phyloP scores from a whole-genome alignment of 2,329 filamentous ascomycete species.

The Ophiostoma triangulosporum region DNA sequence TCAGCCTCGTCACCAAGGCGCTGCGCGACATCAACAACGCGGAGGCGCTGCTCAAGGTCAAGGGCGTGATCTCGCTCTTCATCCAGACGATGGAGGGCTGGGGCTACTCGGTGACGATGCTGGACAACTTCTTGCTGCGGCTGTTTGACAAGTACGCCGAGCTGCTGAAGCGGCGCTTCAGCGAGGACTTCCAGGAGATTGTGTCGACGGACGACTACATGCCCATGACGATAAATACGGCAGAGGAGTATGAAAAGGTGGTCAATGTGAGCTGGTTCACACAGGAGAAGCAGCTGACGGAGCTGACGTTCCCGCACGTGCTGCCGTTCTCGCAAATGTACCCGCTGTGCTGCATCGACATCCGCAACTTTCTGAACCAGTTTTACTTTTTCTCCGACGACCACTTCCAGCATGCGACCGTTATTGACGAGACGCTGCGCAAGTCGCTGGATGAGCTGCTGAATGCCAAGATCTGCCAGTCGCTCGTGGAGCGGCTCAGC shows the following conservation, averaged over 20 bases:
- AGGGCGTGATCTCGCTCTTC: slow-evolving; percentile 82
- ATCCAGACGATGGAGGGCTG: slow-evolving; percentile 98
- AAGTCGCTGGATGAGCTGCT: slow-evolving; percentile 89
- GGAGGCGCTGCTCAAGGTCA: slow-evolving; percentile 84
- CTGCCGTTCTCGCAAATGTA: slow-evolving; percentile 99
- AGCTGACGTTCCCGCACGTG: slow-evolving; percentile 84
- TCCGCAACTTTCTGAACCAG: slow-evolving; percentile 92
- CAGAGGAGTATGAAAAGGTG: slow-evolving; percentile 89
- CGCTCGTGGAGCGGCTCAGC: slow-evolving; percentile 72
- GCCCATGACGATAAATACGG: slow-evolving; percentile 91
- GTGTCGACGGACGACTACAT: slow-evolving; percentile 96
- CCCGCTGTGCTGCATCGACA: slow-evolving; percentile 93
- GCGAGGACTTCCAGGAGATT: slow-evolving; percentile 88
- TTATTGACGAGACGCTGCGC: slow-evolving; percentile 83
- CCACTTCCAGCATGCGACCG: slow-evolving; percentile 77
- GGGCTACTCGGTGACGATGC: slow-evolving; percentile 69
- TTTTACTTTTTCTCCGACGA: slow-evolving; percentile 97
- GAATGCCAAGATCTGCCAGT: slow-evolving; percentile 80
- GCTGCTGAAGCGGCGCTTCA: slow-evolving; percentile 79
- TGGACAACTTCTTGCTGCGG: slow-evolving; percentile 75
- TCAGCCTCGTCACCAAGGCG: slow-evolving; percentile 67
- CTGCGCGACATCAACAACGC: slow-evolving; percentile 73
- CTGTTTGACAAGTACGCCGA: slow-evolving; percentile 92
- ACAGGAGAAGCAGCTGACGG: slow-evolving; percentile 62
- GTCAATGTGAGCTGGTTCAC: slow-evolving; percentile 93